Evolutionary conservation across 1,139 yeast species (phyloP).

Genomic region (Diutina scorzettiae): DNA sequence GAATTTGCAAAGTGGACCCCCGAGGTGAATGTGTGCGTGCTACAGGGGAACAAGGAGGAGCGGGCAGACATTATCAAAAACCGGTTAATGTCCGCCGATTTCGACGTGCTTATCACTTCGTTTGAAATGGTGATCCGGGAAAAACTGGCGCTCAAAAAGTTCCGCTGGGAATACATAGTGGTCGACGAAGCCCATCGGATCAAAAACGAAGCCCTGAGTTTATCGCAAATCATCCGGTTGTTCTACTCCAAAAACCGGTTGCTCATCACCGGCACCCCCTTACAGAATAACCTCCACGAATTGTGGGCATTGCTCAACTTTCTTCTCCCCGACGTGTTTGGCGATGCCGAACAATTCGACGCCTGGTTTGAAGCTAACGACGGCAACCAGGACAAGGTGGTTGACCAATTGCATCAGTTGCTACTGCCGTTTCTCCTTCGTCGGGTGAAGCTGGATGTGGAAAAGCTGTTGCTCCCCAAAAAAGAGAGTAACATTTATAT

Average conservation of each 20-base stretch:
- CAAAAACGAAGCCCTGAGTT: slow-evolving; percentile 62
- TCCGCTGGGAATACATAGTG: slow-evolving; percentile 63
- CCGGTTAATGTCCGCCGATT: slow-evolving; percentile 44
- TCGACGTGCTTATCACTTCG: slow-evolving; percentile 63
- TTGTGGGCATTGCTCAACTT: slow-evolving; percentile 73
- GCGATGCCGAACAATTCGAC: slow-evolving; percentile 63
- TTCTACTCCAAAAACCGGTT: slow-evolving; percentile 61
- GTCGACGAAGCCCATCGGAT: slow-evolving; percentile 80
- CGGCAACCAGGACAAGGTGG: slow-evolving; percentile 36
- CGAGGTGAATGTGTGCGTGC: slow-evolving; percentile 51
- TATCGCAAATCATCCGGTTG: slow-evolving; percentile 64
- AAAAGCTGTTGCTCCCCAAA: slow-evolving; percentile 63
- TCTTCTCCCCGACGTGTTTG: slow-evolving; percentile 65
- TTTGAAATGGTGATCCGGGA: slow-evolving; percentile 72
- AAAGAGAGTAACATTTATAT: slow-evolving; percentile 62
- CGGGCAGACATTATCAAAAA: slow-evolving; percentile 42
- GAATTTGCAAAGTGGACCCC: slow-evolving; percentile 76
- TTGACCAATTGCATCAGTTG: slow-evolving; percentile 82
- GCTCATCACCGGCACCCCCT: slow-evolving; percentile 71
- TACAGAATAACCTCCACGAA: slow-evolving; percentile 69
- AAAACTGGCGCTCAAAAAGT: slow-evolving; percentile 48
- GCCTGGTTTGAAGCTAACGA: slow-evolving; percentile 42
- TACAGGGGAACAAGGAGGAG: slow-evolving; percentile 65
- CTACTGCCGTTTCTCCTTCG: slow-evolving; percentile 64
- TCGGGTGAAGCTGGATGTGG: slow-evolving; percentile 71